A percentile compares a stretch with the other conserved stretches of the same genome.
Evolutionary conservation across 2,329 filamentous ascomycete genomes (phyloP).

Genomic region (Neonectria magnoliae): DNA sequence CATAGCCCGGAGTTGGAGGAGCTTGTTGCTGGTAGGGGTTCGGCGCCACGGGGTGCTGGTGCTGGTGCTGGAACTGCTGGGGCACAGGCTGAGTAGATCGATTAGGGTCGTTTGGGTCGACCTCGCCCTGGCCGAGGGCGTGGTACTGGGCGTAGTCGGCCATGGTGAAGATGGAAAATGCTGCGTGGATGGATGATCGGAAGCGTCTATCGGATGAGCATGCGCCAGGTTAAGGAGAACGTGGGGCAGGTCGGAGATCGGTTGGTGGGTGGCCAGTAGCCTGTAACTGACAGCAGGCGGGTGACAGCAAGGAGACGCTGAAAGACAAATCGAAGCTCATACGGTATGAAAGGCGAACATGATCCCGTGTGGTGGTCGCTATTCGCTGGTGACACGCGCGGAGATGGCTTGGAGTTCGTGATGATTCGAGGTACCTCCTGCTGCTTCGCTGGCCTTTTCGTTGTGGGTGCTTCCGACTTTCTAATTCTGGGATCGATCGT

Average conservation of each 20-base stretch:
- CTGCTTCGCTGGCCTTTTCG: constrained; percentile 47
- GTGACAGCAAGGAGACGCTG: constrained; percentile 22
- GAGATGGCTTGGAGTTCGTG: constrained; percentile 16
- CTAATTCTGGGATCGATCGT: constrained; percentile 35
- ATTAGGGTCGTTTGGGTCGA: constrained; percentile 65
- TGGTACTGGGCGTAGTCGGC: constrained; percentile 67
- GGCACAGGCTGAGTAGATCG: constrained; percentile 60
- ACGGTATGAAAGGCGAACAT: constrained; percentile 35
- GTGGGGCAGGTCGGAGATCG: constrained; percentile 37
- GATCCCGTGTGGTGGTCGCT: constrained; percentile 28
- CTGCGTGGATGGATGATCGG: constrained; percentile 32
- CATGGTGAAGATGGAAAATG: constrained; percentile 51
- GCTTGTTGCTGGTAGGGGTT: constrained; percentile 63
- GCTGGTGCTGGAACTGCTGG: constrained; percentile 60
- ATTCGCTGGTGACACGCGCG: constrained; percentile 22
- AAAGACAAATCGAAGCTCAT: constrained; percentile 38
- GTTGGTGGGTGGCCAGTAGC: constrained; percentile 20
- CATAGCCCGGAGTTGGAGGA: constrained; percentile 47
- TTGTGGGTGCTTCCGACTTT: constrained; percentile 33
- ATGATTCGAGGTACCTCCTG: constrained; percentile 25
- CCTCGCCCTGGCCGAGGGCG: constrained; percentile 65
- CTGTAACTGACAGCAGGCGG: constrained; percentile 20
- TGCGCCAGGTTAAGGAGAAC: constrained; percentile 42
- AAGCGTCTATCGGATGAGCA: constrained; percentile 41
- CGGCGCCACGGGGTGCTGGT: constrained; percentile 59